These are phyloP conservation scores for Ploettnerulaceae sp. DNA, from an alignment of 2,329 filamentous ascomycete genomes.

Conservation along the genomic window DNA sequence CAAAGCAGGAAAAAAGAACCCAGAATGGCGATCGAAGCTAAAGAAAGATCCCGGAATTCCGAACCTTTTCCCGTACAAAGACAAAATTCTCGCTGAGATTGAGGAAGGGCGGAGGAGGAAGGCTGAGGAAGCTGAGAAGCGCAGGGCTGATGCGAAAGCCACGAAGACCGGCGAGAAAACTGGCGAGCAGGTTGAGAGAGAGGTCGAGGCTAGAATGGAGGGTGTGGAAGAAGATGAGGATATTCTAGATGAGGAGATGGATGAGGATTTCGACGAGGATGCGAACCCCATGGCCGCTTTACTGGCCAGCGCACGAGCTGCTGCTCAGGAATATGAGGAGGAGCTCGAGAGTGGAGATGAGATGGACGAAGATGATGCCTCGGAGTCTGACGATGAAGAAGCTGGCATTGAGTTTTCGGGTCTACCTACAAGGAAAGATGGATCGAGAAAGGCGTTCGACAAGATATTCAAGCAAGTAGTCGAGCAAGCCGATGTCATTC, in stretches of 20 bases:
- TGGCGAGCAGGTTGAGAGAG: conserved; percentile 41
- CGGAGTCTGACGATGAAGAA: conserved; percentile 42
- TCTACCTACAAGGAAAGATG: conserved; percentile 50
- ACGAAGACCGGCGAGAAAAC: conserved; percentile 55
- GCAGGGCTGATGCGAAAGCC: conserved; percentile 67
- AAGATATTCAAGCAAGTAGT: conserved; percentile 94
- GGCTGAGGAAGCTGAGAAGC: conserved; percentile 68
- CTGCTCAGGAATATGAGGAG: conserved; percentile 68
- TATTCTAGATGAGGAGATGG: conserved; percentile 47
- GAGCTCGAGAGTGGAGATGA: conserved; percentile 43
- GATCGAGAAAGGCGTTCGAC: conserved; percentile 83
- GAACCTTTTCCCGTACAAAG: conserved; percentile 96
- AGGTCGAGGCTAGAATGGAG: conserved; percentile 41
- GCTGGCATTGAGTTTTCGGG: conserved; percentile 47
- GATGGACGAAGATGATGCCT: conserved; percentile 50
- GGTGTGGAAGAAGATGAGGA: conserved; percentile 44
- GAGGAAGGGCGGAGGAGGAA: conserved; percentile 81
- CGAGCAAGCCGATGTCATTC: conserved; percentile 80
- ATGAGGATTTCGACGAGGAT: conserved; percentile 57
- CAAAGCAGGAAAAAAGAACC: conserved; percentile 92
- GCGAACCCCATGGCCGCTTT: conserved; percentile 91
- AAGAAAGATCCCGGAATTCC: conserved; percentile 99
- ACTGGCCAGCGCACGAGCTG: conserved; percentile 73
- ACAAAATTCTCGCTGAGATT: conserved; percentile 89
- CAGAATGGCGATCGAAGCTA: conserved; percentile 88